phyloP scores from a whole-genome alignment of 1,284 basidiomycete genomes.

The Ceraceosorus guamensis region DNA sequence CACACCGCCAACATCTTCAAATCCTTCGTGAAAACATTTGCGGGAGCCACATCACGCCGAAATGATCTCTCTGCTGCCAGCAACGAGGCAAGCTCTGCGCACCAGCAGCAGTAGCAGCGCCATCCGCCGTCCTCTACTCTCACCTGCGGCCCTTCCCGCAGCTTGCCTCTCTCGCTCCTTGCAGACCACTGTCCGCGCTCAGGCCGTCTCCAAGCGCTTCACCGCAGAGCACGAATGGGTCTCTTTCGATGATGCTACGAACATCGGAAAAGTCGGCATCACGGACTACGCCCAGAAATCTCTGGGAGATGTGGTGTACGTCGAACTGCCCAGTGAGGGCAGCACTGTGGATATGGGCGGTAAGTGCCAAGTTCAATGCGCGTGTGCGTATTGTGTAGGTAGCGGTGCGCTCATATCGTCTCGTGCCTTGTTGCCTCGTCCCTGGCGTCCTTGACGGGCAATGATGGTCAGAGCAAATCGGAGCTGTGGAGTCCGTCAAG shows the following conservation, averaged over 20 bases:
- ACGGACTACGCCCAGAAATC: conserved; percentile 88
- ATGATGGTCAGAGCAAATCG: conserved; percentile 79
- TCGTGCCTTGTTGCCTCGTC: not conserved
- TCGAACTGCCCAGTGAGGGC: conserved; percentile 76
- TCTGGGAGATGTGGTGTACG: conserved; percentile 94
- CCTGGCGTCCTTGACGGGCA: not conserved
- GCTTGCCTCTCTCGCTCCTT: conserved; percentile 11
- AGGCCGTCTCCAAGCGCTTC: conserved; percentile 41
- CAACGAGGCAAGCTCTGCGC: too few species aligned
- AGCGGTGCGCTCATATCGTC: not conserved
- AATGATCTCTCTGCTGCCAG: too few species aligned
- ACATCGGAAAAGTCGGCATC: conserved; percentile 76
- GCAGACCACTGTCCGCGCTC: conserved; percentile 1
- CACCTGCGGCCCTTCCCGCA: not conserved
- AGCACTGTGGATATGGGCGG: conserved; percentile 68
- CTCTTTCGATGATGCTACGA: conserved; percentile 68
- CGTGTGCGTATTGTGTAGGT: too few species aligned
- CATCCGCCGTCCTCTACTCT: too few species aligned
- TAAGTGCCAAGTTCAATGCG: conserved; percentile 52
- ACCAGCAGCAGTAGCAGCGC: too few species aligned
- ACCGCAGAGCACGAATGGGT: conserved; percentile 88
- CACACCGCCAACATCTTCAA: too few species aligned
- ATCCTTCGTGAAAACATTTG: too few species aligned
- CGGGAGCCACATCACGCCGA: too few species aligned
- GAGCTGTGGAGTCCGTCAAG: conserved; percentile 96